Evolutionary conservation across 2,329 filamentous ascomycete genomes (phyloP).

Genomic region (Rhynchosporium graminicola): DNA sequence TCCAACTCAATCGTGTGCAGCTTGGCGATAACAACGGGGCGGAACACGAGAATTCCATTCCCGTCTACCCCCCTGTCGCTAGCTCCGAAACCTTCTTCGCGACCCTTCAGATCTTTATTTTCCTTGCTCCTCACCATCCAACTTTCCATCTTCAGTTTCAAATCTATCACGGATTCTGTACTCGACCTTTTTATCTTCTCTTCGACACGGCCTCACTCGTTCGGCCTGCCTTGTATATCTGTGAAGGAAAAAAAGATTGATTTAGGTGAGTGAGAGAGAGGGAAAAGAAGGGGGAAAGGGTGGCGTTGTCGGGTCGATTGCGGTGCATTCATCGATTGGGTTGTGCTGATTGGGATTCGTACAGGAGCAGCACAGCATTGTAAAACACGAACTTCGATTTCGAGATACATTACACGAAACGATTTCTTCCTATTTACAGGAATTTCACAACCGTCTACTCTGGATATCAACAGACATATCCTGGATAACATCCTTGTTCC

Average conservation of each 20-base stretch:
- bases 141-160: background rate
- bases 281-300: background rate
- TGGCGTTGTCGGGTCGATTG: conserved; percentile 24
- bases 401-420: background rate
- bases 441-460: background rate
- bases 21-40: background rate
- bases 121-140: conserved; percentile 7
- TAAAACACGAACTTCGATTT: conserved; percentile 17
- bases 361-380: conserved; percentile 17
- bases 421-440: background rate
- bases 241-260: conserved; percentile 5
- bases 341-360: conserved; percentile 18
- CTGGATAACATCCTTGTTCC: background rate
- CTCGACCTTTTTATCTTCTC: background rate
- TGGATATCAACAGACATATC: background rate
- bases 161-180: background rate
- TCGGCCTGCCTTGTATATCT: conserved; percentile 23
- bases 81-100: conserved; percentile 5
- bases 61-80: background rate
- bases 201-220: conserved; percentile 32
- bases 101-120: background rate
- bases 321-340: background rate
- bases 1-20: background rate
- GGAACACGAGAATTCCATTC: conserved; percentile 13
- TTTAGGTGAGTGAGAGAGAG: conserved; percentile 13